Percentiles rank a stretch among this genome's conserved stretches.
Conservation (phyloP, 208 protist genomes). For the Acanthamoeba healyi region DNA sequence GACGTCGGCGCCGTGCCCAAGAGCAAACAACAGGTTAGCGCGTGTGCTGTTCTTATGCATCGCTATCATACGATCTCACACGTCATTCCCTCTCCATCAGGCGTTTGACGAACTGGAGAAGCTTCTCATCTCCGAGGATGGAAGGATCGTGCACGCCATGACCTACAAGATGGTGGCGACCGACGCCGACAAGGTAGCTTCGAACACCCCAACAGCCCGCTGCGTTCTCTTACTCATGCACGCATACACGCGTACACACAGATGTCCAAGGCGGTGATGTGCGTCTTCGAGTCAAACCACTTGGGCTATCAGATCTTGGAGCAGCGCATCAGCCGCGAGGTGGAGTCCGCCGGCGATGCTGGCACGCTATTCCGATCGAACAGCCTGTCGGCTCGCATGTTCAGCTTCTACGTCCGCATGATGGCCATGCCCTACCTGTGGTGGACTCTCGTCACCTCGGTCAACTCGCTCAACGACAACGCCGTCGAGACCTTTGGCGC, state of each 20-base stretch:
- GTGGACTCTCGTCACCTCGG: background rate
- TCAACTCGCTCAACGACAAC: conserved; percentile 52
- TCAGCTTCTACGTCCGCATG: conserved; percentile 30
- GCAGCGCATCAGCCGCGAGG: background rate
- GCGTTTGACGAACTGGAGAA: background rate
- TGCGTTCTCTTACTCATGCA: no score
- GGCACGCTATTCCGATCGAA: conserved; percentile 26
- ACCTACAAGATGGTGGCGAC: background rate
- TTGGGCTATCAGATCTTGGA: background rate
- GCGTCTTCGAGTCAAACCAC: background rate
- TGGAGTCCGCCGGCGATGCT: background rate
- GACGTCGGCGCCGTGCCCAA: background rate
- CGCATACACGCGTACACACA: no score
- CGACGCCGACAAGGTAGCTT: background rate
- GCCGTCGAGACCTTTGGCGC: background rate
- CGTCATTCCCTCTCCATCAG: background rate
- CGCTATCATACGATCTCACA: no score
- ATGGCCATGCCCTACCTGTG: conserved; percentile 6
- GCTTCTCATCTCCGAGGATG: background rate
- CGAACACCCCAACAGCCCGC: no score
- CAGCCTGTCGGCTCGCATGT: background rate
- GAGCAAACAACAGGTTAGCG: background rate
- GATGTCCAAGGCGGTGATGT: background rate
- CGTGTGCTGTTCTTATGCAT: background rate
- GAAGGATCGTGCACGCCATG: background rate